Evolutionary conservation across 176 grass and related monocot species (phyloP).

Genomic region (Tillandsia leiboldiana): DNA sequence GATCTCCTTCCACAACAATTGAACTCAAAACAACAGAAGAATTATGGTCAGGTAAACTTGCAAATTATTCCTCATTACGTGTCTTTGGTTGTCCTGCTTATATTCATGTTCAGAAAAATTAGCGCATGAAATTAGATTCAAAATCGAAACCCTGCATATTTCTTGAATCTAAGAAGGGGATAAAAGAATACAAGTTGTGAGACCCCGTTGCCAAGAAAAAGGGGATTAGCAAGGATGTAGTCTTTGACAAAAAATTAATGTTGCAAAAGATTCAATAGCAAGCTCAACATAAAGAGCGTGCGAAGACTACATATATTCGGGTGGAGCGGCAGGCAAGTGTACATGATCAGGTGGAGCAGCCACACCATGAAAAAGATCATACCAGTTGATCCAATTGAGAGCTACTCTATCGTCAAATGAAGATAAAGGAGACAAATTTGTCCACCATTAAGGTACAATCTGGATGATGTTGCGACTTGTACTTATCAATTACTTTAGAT

Average conservation of each 20-base stretch:
- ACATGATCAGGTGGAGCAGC: neutral
- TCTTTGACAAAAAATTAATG: neutral
- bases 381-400: neutral
- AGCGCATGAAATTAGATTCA: too few relatives aligned
- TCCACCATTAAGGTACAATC: neutral
- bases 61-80: too few relatives aligned
- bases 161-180: neutral
- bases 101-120: too few relatives aligned
- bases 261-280: too few relatives aligned
- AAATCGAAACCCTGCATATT: too few relatives aligned
- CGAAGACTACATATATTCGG: neutral
- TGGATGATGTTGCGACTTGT: too few relatives aligned
- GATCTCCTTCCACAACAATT: too few relatives aligned
- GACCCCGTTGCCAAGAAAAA: neutral
- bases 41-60: too few relatives aligned
- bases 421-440: neutral
- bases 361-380: neutral
- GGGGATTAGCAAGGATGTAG: neutral
- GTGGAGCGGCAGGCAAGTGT: neutral
- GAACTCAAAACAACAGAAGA: too few relatives aligned
- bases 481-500: too few relatives aligned
- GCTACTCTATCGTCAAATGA: neutral
- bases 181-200: neutral
- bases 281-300: too few relatives aligned
- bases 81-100: too few relatives aligned